phyloP scores from a whole-genome alignment of 225 moss, liverwort and hornwort species.

The Thuidium tamariscinum region DNA sequence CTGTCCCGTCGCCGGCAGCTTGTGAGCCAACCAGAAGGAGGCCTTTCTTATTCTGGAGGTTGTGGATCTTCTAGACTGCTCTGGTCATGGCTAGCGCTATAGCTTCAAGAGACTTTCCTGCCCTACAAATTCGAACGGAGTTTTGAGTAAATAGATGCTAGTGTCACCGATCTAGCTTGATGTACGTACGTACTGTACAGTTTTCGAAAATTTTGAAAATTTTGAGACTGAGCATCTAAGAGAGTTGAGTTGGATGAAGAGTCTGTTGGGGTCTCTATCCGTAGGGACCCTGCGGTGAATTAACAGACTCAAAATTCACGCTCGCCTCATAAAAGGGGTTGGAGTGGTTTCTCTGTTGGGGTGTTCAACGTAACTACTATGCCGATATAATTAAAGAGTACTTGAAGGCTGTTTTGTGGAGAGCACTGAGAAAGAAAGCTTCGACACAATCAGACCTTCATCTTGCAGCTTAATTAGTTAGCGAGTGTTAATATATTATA shows the following conservation, averaged over 20 bases:
- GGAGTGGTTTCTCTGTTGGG: not conserved
- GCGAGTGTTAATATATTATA: not conserved
- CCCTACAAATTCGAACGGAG: not conserved
- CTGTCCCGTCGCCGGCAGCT: not conserved
- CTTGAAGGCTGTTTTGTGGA: not conserved
- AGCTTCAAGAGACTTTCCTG: not conserved
- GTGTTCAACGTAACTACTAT: not conserved
- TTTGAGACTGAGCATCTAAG: not conserved
- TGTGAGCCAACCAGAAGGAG: not conserved
- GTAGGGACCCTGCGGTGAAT: not conserved
- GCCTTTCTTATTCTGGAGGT: not conserved
- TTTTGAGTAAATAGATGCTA: not conserved
- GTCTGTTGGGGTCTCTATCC: not conserved
- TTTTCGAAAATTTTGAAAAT: not conserved
- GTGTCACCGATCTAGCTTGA: not conserved
- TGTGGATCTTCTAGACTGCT: not conserved
- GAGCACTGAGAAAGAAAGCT: not conserved
- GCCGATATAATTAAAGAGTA: not conserved
- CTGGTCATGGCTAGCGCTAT: not conserved
- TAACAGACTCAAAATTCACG: not conserved
- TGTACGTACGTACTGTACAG: too few relatives aligned
- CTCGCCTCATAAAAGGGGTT: not conserved
- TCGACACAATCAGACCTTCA: not conserved
- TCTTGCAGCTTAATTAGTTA: not conserved
- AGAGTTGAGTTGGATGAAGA: not conserved